A percentile compares a stretch with the other conserved stretches of the same genome.
Conservation (phyloP, 257 asterid genomes). For the Fraxinus anomala region DNA sequence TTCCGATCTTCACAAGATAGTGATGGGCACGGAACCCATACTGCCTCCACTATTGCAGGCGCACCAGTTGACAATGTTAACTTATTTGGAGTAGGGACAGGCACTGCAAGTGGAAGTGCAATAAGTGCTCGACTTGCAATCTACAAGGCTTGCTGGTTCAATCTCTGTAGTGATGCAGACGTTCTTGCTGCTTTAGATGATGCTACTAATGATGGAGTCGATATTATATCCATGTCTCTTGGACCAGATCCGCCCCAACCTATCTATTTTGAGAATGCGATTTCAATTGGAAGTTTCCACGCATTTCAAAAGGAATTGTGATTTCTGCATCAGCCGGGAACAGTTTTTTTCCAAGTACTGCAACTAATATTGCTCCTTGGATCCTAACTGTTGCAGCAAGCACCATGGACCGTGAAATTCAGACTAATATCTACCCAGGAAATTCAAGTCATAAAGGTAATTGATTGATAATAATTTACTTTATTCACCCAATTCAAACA, state of each 20-base stretch:
- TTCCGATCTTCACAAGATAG: slow-evolving; percentile 47
- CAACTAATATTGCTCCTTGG: slow-evolving; percentile 52
- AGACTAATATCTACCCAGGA: slow-evolving; percentile 42
- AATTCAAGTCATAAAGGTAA: slow-evolving; percentile 48
- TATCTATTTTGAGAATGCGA: slow-evolving; percentile 34
- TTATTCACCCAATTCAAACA: not conserved
- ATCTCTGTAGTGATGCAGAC: slow-evolving; percentile 45
- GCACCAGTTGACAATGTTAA: slow-evolving; percentile 34
- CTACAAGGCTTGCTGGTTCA: slow-evolving; percentile 57
- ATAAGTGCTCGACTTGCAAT: slow-evolving; percentile 48
- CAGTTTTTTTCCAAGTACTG: slow-evolving; percentile 35
- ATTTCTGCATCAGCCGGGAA: slow-evolving; percentile 56
- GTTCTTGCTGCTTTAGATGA: slow-evolving; percentile 48
- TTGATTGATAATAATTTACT: not conserved
- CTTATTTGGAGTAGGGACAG: slow-evolving; percentile 40
- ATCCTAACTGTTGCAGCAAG: slow-evolving; percentile 56
- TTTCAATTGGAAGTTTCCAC: slow-evolving; percentile 48
- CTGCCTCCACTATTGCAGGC: slow-evolving; percentile 60
- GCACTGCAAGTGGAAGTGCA: slow-evolving; percentile 55
- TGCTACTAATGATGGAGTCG: slow-evolving; percentile 48
- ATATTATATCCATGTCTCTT: slow-evolving; percentile 48
- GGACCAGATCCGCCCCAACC: slow-evolving; percentile 40
- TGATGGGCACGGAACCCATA: slow-evolving; percentile 57
- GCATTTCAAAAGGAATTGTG: slow-evolving; percentile 46
- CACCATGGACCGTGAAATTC: slow-evolving; percentile 48